Base-by-base conservation (phyloP, 805 yeast species). In the Babjeviella inositovora region DNA sequence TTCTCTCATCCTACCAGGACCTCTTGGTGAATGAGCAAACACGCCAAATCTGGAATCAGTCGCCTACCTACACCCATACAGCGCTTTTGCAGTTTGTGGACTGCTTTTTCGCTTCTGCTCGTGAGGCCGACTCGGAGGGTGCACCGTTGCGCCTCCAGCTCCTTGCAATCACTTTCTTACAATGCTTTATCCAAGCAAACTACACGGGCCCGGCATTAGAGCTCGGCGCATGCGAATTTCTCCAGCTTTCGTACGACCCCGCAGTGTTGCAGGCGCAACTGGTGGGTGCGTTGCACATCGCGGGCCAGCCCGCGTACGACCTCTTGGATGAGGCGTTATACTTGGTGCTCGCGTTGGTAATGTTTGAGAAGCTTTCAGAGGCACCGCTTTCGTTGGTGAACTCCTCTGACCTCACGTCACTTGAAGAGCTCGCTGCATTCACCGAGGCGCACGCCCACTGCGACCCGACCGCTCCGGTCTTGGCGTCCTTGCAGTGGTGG, bases 161-260 rank as follows among this genome's bases (percentile, higher is more conserved):
- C n/a, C 22, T 61, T 10, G 77, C 80, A 3, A 57, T 80, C 29
- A 58, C 75, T 1, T 47, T 69, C 3, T 47, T 81, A 13, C 84
- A 82, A 39, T 40, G 64, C 2, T 85, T 76, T 39, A 50, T 77
- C 9, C 92, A 81, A 41, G 46, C 62, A 23, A 85, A 85, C 43
- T 80, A 61, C 45, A 80, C 93, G 0, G 96, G 96, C 6, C 95
- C 95, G 5, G 58, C 62, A 13, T 37, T 68, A 3, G 57, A 59
- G 4, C 33, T 52, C 12, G 45, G 43, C 4, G 34, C 58, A 4
- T 36, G 37, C 17, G 38, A 48, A n/a, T 22, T 37, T n/a, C 35
- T 18, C 17, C 32, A 17, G 22, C 14, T 13, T 10, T 30, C 15
- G 8, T 35, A 27, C 11, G 52, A 32, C 26, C 23, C 20, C 6